Conservation (phyloP, 805 yeast genomes). For the Yarrowia keelungensis region DNA sequence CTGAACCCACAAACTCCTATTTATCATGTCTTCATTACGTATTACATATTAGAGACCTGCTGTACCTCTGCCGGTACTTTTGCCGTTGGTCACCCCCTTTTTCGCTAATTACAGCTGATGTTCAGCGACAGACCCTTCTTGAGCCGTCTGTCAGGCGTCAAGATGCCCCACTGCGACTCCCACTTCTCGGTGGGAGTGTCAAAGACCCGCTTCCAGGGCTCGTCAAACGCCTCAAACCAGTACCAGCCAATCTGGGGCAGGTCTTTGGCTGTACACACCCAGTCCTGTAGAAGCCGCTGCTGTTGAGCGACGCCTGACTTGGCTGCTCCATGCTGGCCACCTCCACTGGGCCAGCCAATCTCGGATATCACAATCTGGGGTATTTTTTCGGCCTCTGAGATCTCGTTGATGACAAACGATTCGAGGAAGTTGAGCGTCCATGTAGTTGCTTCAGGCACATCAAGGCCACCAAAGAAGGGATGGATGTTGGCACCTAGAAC, state of each 20-base stretch:
- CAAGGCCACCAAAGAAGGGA: constrained; percentile 70
- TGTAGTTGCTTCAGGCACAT: constrained; percentile 55
- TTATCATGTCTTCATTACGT: neutral
- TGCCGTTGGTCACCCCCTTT: no score
- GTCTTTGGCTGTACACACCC: constrained; percentile 58
- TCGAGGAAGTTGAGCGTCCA: constrained; percentile 62
- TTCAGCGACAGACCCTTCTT: constrained; percentile 48
- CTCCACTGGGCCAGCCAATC: constrained; percentile 75
- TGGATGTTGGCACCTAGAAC: constrained; percentile 68
- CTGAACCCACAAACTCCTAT: no score
- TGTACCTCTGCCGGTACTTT: no score
- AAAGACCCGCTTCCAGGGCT: constrained; percentile 69
- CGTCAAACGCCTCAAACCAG: constrained; percentile 75
- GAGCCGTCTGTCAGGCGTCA: constrained; percentile 57
- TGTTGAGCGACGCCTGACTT: constrained; percentile 56
- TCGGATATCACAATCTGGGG: constrained; percentile 59
- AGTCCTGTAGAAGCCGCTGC: constrained; percentile 58
- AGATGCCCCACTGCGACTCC: constrained; percentile 79
- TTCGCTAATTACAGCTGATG: constrained; percentile 11
- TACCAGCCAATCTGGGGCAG: constrained; percentile 57
- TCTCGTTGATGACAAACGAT: constrained; percentile 50
- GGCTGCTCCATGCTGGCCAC: constrained; percentile 59
- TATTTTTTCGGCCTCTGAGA: constrained; percentile 40
- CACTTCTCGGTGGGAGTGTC: constrained; percentile 58
- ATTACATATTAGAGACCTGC: neutral